Conservation (phyloP, 169 alveolate genomes). For the Plasmodium gonderi region DNA sequence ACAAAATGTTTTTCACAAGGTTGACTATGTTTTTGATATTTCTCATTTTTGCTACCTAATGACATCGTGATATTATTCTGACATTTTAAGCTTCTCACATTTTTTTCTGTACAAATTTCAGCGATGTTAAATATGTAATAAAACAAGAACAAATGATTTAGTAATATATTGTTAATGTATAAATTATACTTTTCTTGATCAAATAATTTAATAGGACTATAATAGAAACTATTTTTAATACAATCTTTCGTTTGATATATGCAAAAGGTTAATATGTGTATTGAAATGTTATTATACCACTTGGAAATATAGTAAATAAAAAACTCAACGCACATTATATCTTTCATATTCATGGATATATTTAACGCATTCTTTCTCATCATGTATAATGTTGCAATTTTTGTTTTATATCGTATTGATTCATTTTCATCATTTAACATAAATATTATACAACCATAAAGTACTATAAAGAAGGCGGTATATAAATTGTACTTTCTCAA, state of each 20-base stretch:
- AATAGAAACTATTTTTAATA: constrained; percentile 33
- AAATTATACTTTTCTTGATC: constrained; percentile 73
- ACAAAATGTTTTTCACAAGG: neutral
- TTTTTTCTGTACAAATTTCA: neutral
- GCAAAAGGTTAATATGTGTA: constrained; percentile 45
- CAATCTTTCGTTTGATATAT: constrained; percentile 65
- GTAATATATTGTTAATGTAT: constrained; percentile 60
- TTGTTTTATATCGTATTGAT: constrained; percentile 40
- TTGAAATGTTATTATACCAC: constrained; percentile 16
- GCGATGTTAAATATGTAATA: constrained; percentile 50
- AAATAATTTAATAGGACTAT: constrained; percentile 60
- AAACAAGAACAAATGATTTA: constrained; percentile 56
- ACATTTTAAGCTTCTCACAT: too few relatives aligned
- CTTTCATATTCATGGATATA: constrained; percentile 21
- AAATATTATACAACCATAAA: constrained; percentile 61
- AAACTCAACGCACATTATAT: constrained; percentile 34
- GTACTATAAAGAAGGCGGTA: constrained; percentile 60
- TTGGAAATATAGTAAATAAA: constrained; percentile 42
- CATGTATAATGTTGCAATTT: constrained; percentile 22
- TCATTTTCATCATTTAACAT: constrained; percentile 74
- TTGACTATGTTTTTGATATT: neutral
- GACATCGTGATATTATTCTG: too few relatives aligned
- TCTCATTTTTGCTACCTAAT: too few relatives aligned
- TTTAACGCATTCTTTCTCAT: constrained; percentile 50
- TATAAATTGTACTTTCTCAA: constrained; percentile 54